Conservation (phyloP, 352 stramenopile genomes). For the Pythium insidiosum region DNA sequence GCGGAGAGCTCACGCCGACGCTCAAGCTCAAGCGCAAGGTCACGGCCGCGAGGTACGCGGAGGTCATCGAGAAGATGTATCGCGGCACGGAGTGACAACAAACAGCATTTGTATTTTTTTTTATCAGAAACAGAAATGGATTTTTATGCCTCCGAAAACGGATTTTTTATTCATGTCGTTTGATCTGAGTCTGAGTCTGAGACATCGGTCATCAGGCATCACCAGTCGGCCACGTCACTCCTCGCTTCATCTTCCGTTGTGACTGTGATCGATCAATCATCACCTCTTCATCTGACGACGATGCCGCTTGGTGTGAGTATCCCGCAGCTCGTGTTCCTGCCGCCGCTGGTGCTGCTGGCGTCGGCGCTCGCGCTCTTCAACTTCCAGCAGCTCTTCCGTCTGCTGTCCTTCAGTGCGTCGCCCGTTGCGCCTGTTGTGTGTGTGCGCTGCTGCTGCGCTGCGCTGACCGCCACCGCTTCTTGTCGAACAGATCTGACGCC, state of each 20-base stretch:
- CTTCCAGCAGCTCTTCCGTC: constrained; percentile 71
- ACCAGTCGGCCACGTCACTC: too few species aligned
- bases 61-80: constrained; percentile 88
- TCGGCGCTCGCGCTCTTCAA: constrained; percentile 66
- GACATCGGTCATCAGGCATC: too few species aligned
- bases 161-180: too few species aligned
- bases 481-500: constrained; percentile 33
- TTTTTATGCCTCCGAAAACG: too few species aligned
- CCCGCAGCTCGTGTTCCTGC: constrained; percentile 61
- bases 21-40: constrained; percentile 94
- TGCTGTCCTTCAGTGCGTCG: constrained; percentile 48
- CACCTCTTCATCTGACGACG: too few species aligned
- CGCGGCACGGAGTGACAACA: constrained; percentile 8
- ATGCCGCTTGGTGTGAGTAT: constrained; percentile 25
- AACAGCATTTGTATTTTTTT: too few species aligned
- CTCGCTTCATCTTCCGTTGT: too few species aligned
- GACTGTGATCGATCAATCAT: too few species aligned
- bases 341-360: constrained; percentile 55
- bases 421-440: too few species aligned
- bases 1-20: constrained; percentile 92
- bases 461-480: background rate
- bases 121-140: too few species aligned
- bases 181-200: too few species aligned
- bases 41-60: constrained; percentile 88
- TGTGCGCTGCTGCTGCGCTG: background rate